Evolutionary conservation across 1,139 yeast genomes (phyloP), one percentile per base, ranked within the genome.

Genomic region (Debaryomyces robertsiae): DNA sequence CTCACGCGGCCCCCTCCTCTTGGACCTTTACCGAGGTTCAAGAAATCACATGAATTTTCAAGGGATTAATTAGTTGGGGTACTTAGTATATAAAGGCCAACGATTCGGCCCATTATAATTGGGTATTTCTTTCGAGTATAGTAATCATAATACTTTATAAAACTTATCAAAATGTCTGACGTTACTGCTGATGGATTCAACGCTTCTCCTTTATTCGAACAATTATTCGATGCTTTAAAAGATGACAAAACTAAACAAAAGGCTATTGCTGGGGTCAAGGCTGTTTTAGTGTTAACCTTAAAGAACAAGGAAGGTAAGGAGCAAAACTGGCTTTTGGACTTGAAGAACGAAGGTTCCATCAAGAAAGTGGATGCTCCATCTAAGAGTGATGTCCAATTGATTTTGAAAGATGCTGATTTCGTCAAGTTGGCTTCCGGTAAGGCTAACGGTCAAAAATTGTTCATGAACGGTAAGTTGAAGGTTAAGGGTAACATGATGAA

Each of bases 401-500:
- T 74, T 50, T 69, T 86, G 53, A 70, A 70, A 50, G 95, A 87
- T 57, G 68, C 69, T 46, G 83, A 81, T 54, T 80, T 87, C 54
- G 83, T 76, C 52, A 81, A 77, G 60, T 76, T 87, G 55, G 87
- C 86, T 42, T 67, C 73, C 47, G 94, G 94, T 53, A 84, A 85
- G 71, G 82, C 89, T 49, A 84, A 83, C 61, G 90, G 95, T 44
- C 95, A 87, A 66, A 84, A 82, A 69, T 76, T 88, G 58, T 87
- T 86, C 67, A 80, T 87, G 86, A 72, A 79, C 57, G 95, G 95
- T 42, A 84, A 84, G 65, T 77, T 87, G 65, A 87, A 87, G 76
- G 83, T 87, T 52, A 84, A 82, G 74, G 95, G 95, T 56, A 86
- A 87, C 69, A 84, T 87, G 71, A 84, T 85, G 91, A 87, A 88